Percentiles rank a stretch among this genome's conserved stretches.
Evolutionary conservation across 1,284 basidiomycete genomes (phyloP).

Genomic region (Malassezia vespertilionis): DNA sequence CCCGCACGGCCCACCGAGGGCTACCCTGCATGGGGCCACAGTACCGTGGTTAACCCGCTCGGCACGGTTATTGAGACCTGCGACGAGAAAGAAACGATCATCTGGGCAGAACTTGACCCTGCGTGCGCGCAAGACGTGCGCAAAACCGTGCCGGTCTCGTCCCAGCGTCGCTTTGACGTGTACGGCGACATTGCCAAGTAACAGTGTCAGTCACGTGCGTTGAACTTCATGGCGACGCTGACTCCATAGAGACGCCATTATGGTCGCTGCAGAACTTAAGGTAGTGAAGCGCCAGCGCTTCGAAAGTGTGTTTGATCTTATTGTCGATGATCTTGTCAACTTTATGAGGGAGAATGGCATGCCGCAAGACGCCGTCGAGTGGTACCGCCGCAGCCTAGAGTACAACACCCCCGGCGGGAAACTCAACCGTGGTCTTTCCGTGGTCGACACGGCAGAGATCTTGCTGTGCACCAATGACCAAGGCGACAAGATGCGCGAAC

Average conservation of each 20-base stretch:
- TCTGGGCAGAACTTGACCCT: slow-evolving; percentile 48
- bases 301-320: slow-evolving; percentile 52
- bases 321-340: slow-evolving; percentile 55
- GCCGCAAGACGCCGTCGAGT: slow-evolving; percentile 69
- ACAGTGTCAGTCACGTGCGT: slow-evolving; percentile 6
- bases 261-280: slow-evolving; percentile 21
- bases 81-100: slow-evolving; percentile 66
- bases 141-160: slow-evolving; percentile 31
- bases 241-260: too few species aligned
- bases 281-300: slow-evolving; percentile 49
- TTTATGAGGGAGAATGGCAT: slow-evolving; percentile 55
- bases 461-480: slow-evolving; percentile 55
- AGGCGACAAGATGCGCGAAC: slow-evolving; percentile 50
- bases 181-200: slow-evolving; percentile 29
- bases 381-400: slow-evolving; percentile 64
- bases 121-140: slow-evolving; percentile 28
- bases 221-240: too few species aligned
- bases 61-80: slow-evolving; percentile 71
- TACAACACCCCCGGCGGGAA: slow-evolving; percentile 95
- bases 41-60: slow-evolving; percentile 49
- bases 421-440: slow-evolving; percentile 87
- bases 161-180: slow-evolving; percentile 36
- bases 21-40: slow-evolving; percentile 44
- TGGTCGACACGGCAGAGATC: slow-evolving; percentile 86
- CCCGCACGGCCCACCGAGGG: slow-evolving; percentile 69